Base-by-base conservation (phyloP, 495 filamentous ascomycete species). In the Corynascus novoguineensis region DNA sequence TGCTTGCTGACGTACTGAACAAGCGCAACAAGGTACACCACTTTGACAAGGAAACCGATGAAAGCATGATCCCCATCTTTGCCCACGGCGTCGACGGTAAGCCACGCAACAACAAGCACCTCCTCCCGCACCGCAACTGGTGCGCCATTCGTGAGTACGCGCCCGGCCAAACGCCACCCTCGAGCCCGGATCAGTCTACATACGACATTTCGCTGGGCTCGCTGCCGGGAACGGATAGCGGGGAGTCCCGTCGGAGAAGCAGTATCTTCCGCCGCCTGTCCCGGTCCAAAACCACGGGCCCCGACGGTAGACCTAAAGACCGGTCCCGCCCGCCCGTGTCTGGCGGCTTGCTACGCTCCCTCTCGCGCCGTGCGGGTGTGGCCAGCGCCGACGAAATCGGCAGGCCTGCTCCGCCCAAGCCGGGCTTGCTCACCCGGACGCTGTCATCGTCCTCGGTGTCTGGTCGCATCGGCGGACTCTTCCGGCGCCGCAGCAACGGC, bases 51-150 rank as follows among this genome's bases (percentile, higher is more conserved):
- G 79, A 91, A 58, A 97, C 93, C 0, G 90, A 97, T 55, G 93
- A 98, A 71, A 84, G 91, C 65, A 92, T 97, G 87, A 90, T 96
- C 50, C 90, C 93, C 1, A 83, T 97, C 51, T 98, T 98, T 70
- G 78, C 76, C 0, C 83, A 87, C 48, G 93, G 95, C 64, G 89
- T 96, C 3, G 90, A 96, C 63, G 88, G 88, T 42, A 92, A 90
- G 65, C 75, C 83, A 11, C 82, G 93, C 58, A 96, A 95, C 65
- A 98, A 98, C 71, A 92, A 90, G 62, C 82, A 83, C 53, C 74
- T 98, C n/a, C 78, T 98, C 12, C 91, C 92, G 27, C 84, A 95
- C 37, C 81, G 91, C 28, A 97, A 97, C 64, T 97, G 90, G 88
- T 95, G 90, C 71, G 87, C 88, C 7, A 91, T 97, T 58, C 80